Evolutionary conservation across 1,284 basidiomycete species (phyloP).

Genomic region (Coniferiporia weirii): DNA sequence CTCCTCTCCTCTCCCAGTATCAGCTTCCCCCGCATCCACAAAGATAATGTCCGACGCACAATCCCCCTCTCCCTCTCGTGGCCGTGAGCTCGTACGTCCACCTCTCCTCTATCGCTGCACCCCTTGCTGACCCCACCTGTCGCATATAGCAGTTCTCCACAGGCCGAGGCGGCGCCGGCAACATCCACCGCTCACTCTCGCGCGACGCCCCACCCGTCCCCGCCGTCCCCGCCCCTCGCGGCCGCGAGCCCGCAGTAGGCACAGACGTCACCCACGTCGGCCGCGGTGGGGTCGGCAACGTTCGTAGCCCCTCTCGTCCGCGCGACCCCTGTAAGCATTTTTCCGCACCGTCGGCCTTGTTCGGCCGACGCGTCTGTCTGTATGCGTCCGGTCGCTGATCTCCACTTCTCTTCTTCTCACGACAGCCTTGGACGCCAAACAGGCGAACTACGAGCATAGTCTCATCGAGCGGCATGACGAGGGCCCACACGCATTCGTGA

Average conservation of each 20-base stretch:
- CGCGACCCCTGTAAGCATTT: conserved; percentile 25
- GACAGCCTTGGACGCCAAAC: conserved; percentile 1
- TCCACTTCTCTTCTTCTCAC: neutral
- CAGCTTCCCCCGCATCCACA: neutral
- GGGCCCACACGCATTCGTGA: conserved; percentile 3
- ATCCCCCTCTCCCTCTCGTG: conserved; percentile 27
- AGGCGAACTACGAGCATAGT: conserved; percentile 1
- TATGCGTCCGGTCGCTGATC: neutral
- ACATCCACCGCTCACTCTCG: conserved; percentile 47
- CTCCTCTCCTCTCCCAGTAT: neutral
- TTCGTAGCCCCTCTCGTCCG: conserved; percentile 62
- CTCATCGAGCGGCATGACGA: conserved; percentile 9
- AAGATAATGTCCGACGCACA: conserved; percentile 4
- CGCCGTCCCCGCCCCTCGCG: conserved; percentile 38
- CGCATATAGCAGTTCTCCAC: conserved; percentile 41
- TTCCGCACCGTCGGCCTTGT: conserved; percentile 20
- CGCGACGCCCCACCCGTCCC: conserved; percentile 31
- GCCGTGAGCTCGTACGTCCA: conserved; percentile 28
- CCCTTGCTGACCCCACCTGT: neutral
- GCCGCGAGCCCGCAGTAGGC: conserved; percentile 44
- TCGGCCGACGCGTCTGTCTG: neutral
- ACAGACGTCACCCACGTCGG: conserved; percentile 53
- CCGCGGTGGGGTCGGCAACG: conserved; percentile 74
- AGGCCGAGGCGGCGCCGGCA: conserved; percentile 65
- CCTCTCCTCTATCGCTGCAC: neutral